Conservation (phyloP, 2,329 filamentous ascomycete species). For the Colletotrichum echinochloae region DNA sequence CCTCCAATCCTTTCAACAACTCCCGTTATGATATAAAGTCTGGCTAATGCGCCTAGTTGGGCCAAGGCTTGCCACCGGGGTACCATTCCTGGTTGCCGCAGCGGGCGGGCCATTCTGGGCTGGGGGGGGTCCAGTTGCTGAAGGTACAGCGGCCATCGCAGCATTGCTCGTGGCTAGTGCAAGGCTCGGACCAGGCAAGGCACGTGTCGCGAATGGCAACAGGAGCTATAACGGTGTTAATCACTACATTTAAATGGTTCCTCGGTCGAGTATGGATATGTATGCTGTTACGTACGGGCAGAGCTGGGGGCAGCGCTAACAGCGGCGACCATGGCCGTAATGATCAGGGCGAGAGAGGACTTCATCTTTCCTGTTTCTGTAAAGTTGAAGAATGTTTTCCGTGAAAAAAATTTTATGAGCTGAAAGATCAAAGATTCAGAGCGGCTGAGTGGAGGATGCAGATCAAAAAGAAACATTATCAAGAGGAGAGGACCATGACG, state of each 20-base stretch:
- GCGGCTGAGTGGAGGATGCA: no score
- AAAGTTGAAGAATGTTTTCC: no score
- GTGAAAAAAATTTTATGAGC: no score
- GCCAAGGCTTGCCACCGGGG: not conserved
- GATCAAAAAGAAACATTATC: no score
- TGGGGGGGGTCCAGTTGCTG: no score
- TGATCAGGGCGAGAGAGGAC: not conserved
- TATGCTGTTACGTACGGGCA: not conserved
- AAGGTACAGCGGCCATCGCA: not conserved
- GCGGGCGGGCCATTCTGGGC: no score
- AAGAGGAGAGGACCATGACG: no score
- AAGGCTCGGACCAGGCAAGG: not conserved
- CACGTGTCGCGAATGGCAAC: not conserved
- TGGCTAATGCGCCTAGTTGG: not conserved
- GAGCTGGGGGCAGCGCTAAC: not conserved
- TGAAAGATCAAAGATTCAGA: no score
- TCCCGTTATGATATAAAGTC: not conserved
- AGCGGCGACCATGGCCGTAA: not conserved
- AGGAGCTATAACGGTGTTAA: not conserved
- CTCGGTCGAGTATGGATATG: not conserved
- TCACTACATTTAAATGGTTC: not conserved
- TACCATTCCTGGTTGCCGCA: not conserved
- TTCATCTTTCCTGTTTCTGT: no score
- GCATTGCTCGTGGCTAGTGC: not conserved
- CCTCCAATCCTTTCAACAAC: no score